Percentiles rank a stretch among this genome's conserved stretches.
phyloP scores from a whole-genome alignment of 2,329 filamentous ascomycete species.

The Raffaelea albimanens region DNA sequence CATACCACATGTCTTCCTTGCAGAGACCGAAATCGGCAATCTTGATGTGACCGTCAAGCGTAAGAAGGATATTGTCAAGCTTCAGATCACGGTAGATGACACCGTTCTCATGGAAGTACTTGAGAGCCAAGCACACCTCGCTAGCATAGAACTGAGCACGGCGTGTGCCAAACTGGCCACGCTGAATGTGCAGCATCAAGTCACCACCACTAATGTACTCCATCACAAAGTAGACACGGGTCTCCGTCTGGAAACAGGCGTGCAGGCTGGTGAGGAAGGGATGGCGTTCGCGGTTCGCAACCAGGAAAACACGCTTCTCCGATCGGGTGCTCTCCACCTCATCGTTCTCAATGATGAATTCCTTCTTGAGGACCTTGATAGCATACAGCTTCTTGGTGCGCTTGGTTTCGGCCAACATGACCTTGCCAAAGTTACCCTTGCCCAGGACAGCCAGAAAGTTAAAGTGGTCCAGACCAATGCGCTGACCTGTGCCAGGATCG shows the following conservation, averaged over 20 bases:
- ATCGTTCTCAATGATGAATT: conserved; percentile 99
- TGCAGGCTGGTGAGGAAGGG: conserved; percentile 93
- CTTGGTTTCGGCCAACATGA: conserved; percentile 98
- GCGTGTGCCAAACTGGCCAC: conserved; percentile 91
- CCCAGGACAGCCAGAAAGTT: conserved; percentile 97
- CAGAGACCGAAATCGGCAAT: conserved; percentile 97
- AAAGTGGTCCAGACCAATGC: conserved; percentile 96
- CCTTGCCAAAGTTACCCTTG: conserved; percentile 99
- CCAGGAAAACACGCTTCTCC: conserved; percentile 93
- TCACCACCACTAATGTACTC: conserved; percentile 98
- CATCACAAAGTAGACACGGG: conserved; percentile 98
- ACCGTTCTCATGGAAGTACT: conserved; percentile 99
- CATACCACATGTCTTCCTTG: conserved; percentile 99
- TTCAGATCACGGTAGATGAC: conserved; percentile 98
- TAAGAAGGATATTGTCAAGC: conserved; percentile 83
- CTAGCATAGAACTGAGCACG: conserved; percentile 98
- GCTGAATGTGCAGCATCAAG: conserved; percentile 97
- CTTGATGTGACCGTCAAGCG: conserved; percentile 95
- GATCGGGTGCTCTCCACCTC: conserved; percentile 97
- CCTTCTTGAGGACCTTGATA: conserved; percentile 98
- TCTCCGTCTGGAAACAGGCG: conserved; percentile 98
- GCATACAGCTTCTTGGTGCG: conserved; percentile 84
- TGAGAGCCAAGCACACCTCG: conserved; percentile 91
- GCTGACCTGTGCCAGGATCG: conserved; percentile 62
- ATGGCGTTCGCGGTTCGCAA: conserved; percentile 94